Evolutionary conservation across 441 rosid genomes (phyloP), one percentile per base, ranked within the genome.

Genomic region (Gossypium schwendimanii): DNA sequence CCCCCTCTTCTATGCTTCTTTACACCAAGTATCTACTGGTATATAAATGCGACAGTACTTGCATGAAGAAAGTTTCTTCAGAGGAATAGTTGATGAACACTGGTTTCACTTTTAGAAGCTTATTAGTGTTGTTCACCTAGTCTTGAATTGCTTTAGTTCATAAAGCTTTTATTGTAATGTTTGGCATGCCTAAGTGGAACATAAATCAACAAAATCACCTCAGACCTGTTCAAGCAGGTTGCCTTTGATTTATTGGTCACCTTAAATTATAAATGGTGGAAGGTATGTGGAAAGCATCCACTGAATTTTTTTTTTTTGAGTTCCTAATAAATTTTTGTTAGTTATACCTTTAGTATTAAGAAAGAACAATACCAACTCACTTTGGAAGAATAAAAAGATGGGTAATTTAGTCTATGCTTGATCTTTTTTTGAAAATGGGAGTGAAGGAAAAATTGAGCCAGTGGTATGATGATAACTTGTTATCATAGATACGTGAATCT

Each of bases 111-210:
- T 31, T 66, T 24, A 47, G 14, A 36, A 15, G 41, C 71, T 26
- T 67, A 49, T 67, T 49, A 49, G 9, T 49, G 70, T 65, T 66
- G 39, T 24, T 49, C 23, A 15, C 31, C 39, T 66, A 66, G n/a
- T 24, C 41, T 47, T 23, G 21, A 67, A 67, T 49, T 3, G 14
- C 6, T 47, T 12, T 66, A 47, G n/a, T 24, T 47, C 58, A 14
- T 49, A n/a, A n/a, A 49, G 58, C 41, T 47, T 47, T n/a, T 24
- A 24, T 24, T 6, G 14, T 66, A 23, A 24, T 66, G 3, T 24
- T 36, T 24, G 20, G 70, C 55, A 6, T 65, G 6, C 39, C 55
- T 45, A 65, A 31, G 6, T 45, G 39, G 14, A 45, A 17, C 14
- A 47, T 4, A 47, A 24, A 23, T 64, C 2, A 10, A 21, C 31